Base-by-base conservation (phyloP, 441 rosid species). In the Gossypium laxum region DNA sequence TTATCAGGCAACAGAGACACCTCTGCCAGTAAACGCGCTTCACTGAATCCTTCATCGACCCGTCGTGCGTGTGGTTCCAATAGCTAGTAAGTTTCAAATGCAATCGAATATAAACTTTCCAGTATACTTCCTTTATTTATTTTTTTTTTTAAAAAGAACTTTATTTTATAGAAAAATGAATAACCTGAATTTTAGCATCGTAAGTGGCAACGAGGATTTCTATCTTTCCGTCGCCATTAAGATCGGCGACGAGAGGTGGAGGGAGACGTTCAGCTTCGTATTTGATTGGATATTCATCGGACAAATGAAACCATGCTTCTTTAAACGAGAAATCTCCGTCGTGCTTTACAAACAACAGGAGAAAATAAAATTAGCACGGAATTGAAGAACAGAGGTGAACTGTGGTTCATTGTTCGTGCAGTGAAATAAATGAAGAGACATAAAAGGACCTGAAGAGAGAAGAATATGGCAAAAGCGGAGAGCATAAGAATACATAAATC, bases 401-500 rank as follows among this genome's bases (percentile, higher is more conserved):
- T 51, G 47, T 6, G 24, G 24, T 48, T 75, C 50, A 63, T 51
- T 55, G 70, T 32, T 50, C 30, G 15, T 50, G 11, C 38, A 69
- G 30, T 56, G 52, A 2, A 22, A 14, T 21, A 21, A 48, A 21
- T 62, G 4, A 55, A 52, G 47, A 2, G 12, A 45, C 34, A 17
- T 15, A 5, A 48, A 67, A 38, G 76, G 2, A 88, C 98, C 95
- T 90, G 97, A 70, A 94, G 98, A 75, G 94, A 89, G 89, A 94
- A 92, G 92, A 94, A 92, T 69, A 94, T 86, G 50, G 99, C 96
- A 77, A 94, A 89, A 51, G 97, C 97, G 57, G 90, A 88, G 70
- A 92, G 98, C 91, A 94, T 92, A 72, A 95, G 89, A 76, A 91
- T 91, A n/a, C 97, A 94, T 75, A 92, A 81, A 83, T 95, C 98